Conservation (phyloP, 1,139 yeast species). For the Hanseniaspora uvarum region DNA sequence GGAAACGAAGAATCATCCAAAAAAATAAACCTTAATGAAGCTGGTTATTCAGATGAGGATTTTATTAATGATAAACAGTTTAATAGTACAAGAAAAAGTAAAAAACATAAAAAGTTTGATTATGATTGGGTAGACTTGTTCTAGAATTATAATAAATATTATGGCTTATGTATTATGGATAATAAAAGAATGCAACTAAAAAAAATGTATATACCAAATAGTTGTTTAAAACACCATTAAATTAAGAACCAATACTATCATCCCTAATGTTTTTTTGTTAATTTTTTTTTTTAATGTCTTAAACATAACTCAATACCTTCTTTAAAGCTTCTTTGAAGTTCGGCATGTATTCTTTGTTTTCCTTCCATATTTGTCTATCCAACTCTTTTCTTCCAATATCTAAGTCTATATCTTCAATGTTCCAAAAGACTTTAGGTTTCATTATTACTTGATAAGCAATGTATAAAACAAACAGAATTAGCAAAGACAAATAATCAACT, state of each 20-base stretch:
- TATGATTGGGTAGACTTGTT: not conserved
- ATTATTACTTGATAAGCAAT: slow-evolving; percentile 43
- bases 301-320: slow-evolving; percentile 18
- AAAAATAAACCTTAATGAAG: slow-evolving; percentile 3
- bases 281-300: not conserved
- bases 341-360: slow-evolving; percentile 28
- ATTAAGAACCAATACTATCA: not conserved
- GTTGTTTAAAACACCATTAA: not conserved
- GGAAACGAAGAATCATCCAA: not conserved
- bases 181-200: not conserved
- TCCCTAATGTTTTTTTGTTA: slow-evolving; percentile 18
- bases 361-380: slow-evolving; percentile 45
- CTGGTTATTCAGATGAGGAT: slow-evolving; percentile 1
- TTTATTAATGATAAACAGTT: not conserved
- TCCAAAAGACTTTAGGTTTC: slow-evolving; percentile 22
- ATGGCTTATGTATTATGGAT: not conserved
- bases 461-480: slow-evolving; percentile 48
- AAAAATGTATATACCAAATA: not conserved
- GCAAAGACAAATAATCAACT: slow-evolving; percentile 57
- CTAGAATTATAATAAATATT: not conserved
- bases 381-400: slow-evolving; percentile 71
- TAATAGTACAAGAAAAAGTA: not conserved
- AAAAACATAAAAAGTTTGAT: not conserved
- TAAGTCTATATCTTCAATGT: slow-evolving; percentile 60
- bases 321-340: slow-evolving; percentile 29